A percentile compares a stretch with the other conserved stretches of the same genome.
phyloP scores from a whole-genome alignment of 2,329 filamentous ascomycete species.

The Emmonsia crescens region DNA sequence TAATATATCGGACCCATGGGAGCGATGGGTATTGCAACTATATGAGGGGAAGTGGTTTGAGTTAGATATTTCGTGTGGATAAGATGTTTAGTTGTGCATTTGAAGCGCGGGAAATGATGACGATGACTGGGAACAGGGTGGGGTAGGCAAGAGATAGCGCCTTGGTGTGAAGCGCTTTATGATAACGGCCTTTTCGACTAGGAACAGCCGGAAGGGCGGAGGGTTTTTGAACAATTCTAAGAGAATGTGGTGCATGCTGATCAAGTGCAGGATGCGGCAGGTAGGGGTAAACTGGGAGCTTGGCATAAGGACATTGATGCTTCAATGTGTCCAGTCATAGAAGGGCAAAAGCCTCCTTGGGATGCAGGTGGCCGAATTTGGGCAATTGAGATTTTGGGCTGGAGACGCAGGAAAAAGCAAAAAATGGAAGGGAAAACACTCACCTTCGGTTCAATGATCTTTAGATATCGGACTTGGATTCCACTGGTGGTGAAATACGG shows the following conservation, averaged over 20 bases:
- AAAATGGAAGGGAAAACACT: slow-evolving; percentile 20
- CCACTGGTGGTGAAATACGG: slow-evolving; percentile 99
- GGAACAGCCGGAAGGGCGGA: neutral
- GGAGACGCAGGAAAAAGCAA: slow-evolving; percentile 1
- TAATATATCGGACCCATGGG: slow-evolving; percentile 98
- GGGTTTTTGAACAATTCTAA: neutral
- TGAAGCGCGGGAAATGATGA: slow-evolving; percentile 1
- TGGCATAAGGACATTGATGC: neutral
- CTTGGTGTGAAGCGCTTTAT: neutral
- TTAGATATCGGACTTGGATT: slow-evolving; percentile 95
- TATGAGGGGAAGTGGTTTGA: neutral
- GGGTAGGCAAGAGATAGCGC: neutral
- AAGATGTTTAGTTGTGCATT: neutral
- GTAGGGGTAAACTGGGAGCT: neutral
- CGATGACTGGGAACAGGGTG: neutral
- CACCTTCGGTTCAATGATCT: slow-evolving; percentile 99
- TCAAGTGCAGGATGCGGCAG: neutral
- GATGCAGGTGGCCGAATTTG: slow-evolving; percentile 8
- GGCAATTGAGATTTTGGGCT: neutral
- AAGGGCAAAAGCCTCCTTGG: neutral
- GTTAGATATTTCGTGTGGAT: neutral
- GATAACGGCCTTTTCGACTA: neutral
- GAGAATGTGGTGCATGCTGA: neutral
- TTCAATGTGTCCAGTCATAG: neutral
- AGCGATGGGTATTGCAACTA: slow-evolving; percentile 96